These are phyloP conservation scores for Podaxis sp. DNA, from an alignment of 768 basidiomycete species.

Conservation along the genomic window DNA sequence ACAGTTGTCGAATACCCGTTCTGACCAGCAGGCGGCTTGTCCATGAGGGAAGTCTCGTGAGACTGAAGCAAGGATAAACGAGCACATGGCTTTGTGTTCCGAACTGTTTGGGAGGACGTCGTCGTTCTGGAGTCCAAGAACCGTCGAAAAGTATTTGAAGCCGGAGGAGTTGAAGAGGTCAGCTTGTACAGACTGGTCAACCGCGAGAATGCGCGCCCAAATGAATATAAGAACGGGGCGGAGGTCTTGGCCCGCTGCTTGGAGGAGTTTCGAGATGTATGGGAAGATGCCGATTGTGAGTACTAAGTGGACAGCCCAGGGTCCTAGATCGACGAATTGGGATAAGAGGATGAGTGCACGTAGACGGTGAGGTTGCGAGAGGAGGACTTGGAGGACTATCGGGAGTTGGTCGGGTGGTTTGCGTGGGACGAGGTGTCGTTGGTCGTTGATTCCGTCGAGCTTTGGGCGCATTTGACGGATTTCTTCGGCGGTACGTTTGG, in stretches of 20 bases:
- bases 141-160: constrained; percentile 83
- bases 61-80: constrained; percentile 90
- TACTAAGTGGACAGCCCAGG: constrained; percentile 97
- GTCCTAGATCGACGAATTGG: constrained; percentile 96
- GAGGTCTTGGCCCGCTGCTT: constrained; percentile 93
- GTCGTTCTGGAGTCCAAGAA: constrained; percentile 70
- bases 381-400: constrained; percentile 94
- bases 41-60: constrained; percentile 88
- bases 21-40: constrained; percentile 81
- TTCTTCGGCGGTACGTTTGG: constrained; percentile 27
- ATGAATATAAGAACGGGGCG: constrained; percentile 98
- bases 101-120: constrained; percentile 84
- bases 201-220: constrained; percentile 96
- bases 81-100: constrained; percentile 98
- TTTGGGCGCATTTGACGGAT: constrained; percentile 29
- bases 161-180: constrained; percentile 84
- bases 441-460: constrained; percentile 14
- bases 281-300: constrained; percentile 98
- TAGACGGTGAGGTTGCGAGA: constrained; percentile 94
- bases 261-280: constrained; percentile 94
- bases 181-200: constrained; percentile 90
- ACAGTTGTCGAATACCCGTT: constrained; percentile 84
- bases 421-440: constrained; percentile 68
- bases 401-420: constrained; percentile 97
- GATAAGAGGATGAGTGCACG: constrained; percentile 94